Evolutionary conservation across 2,329 filamentous ascomycete species (phyloP), one percentile per base, ranked within the genome.

Genomic region (Graphium sp.): DNA sequence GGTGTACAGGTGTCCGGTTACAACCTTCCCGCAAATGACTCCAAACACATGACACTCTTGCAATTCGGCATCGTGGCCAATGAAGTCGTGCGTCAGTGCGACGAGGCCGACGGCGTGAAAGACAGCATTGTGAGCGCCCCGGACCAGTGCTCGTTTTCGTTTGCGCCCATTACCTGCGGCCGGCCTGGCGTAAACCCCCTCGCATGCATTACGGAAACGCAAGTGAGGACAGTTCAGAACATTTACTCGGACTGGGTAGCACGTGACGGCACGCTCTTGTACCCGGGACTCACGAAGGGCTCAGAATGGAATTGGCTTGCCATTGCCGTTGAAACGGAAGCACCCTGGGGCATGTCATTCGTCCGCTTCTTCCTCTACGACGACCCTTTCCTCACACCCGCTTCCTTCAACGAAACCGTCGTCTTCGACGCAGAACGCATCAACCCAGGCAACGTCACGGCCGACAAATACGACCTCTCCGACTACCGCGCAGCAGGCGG

Each of bases 91-190:
- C 36, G 39, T 13, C 53, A 60, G 25, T 68, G 64, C 37, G 63
- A 68, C 36, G 37, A 36, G 6, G 48, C 54, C 22, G 62, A 66
- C 37, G 60, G 61, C 6, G 41, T 61, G 2, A 40, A 47, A 4
- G 62, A 67, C 35, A 47, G 45, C 16, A 58, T 66, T 30, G 50
- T 68, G 23, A 53, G 49, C 29, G 48, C 53, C 17, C 55, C 61
- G 0, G 40, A 48, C 4, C 42, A 46, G 20, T 64, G 62, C 41
- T 33, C 42, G 11, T 50, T 55, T 24, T 43, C 54, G 19, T 44
- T 54, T 11, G 44, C 45, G n/a, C 35, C 34, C 6, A 42, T 58
- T 4, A 46, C 57, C 20, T 59, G 55, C 31, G 41, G 49, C 31
- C 41, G 39, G 28, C 49, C 46, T 20, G 43, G 42, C 6, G 40